Evolutionary conservation across 805 yeast genomes (phyloP).

Genomic region (Hagleromyces aurorensis): DNA sequence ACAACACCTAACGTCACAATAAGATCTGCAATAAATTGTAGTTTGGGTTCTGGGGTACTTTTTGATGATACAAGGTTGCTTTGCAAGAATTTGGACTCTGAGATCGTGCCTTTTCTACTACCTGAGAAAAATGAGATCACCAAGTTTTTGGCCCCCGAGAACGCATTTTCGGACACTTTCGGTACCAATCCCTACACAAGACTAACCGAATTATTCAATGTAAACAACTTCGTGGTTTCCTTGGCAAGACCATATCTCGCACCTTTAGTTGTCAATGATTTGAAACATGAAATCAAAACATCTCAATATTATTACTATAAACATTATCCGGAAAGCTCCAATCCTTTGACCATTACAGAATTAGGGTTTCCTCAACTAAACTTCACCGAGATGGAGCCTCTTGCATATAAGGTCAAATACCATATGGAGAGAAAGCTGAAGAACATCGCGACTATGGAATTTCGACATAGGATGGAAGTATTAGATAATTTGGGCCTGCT

Average conservation of each 20-base stretch:
- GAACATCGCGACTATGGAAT: constrained; percentile 61
- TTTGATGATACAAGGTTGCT: constrained; percentile 46
- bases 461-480: constrained; percentile 76
- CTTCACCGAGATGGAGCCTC: constrained; percentile 30
- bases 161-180: constrained; percentile 35
- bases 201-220: constrained; percentile 86
- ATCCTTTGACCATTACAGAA: constrained; percentile 14
- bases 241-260: constrained; percentile 91
- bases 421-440: constrained; percentile 37
- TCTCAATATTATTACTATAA: constrained; percentile 32
- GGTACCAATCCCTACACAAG: constrained; percentile 73
- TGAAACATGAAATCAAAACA: constrained; percentile 54
- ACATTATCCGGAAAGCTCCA: constrained; percentile 32
- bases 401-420: constrained; percentile 31
- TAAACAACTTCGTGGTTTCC: constrained; percentile 85
- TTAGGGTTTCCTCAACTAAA: constrained; percentile 25
- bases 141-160: constrained; percentile 39
- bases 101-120: constrained; percentile 49
- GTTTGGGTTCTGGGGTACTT: constrained; percentile 65
- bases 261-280: constrained; percentile 76
- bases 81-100: constrained; percentile 56
- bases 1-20: constrained; percentile 90
- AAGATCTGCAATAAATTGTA: constrained; percentile 84
- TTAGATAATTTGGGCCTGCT: constrained; percentile 72
- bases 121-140: constrained; percentile 26